phyloP scores from a whole-genome alignment of 495 filamentous ascomycete species.

The Chlorociboria aeruginascens region DNA sequence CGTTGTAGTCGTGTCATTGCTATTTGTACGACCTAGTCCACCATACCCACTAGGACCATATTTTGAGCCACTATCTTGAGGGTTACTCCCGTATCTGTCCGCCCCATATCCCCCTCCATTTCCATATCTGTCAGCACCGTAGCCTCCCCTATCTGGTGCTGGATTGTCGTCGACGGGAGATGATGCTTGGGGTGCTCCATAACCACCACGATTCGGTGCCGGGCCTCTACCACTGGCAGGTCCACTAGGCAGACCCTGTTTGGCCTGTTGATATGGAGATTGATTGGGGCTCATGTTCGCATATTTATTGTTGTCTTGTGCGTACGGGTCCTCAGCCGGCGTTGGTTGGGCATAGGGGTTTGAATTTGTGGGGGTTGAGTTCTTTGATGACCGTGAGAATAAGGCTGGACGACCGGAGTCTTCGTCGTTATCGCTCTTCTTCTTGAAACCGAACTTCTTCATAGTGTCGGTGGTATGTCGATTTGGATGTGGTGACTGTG shows the following conservation, averaged over 20 bases:
- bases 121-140: constrained; percentile 49
- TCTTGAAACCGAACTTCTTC: constrained; percentile 54
- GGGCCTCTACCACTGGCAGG: constrained; percentile 15
- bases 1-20: constrained; percentile 34
- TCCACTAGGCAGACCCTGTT: constrained; percentile 13
- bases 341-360: constrained; percentile 60
- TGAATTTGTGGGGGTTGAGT: constrained; percentile 37
- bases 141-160: constrained; percentile 24
- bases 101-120: constrained; percentile 52
- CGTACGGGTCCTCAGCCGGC: constrained; percentile 50
- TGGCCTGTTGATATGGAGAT: constrained; percentile 24
- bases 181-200: constrained; percentile 5
- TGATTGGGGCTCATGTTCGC: constrained; percentile 26
- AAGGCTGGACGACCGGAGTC: constrained; percentile 30
- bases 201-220: constrained; percentile 18
- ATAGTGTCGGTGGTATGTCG: constrained; percentile 30
- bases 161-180: constrained; percentile 10
- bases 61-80: constrained; percentile 24
- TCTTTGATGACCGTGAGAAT: constrained; percentile 42
- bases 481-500: constrained; percentile 1
- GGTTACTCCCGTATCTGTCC: constrained; percentile 43
- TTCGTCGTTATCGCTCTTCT: constrained; percentile 47
- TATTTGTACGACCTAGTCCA: constrained; percentile 45
- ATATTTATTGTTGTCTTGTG: constrained; percentile 36
- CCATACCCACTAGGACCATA: constrained; percentile 61